Conservation (phyloP, 805 yeast species). For the Starmerella stigmatis region DNA sequence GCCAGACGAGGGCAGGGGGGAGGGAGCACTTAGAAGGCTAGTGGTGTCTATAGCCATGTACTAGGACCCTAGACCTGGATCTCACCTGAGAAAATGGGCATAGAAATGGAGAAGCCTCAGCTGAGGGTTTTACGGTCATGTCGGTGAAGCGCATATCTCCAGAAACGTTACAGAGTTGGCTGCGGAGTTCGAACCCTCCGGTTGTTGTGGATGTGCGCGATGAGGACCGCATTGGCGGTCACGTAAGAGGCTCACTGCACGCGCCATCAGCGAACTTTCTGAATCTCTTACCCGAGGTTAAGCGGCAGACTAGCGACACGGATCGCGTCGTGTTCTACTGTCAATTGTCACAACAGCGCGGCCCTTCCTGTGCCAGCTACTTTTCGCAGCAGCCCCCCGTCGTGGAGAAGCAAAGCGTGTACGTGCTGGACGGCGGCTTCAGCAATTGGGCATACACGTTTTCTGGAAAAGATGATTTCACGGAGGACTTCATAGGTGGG, state of each 20-base stretch:
- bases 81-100: neutral
- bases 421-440: conserved; percentile 78
- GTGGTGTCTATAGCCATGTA: too few relatives aligned
- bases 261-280: conserved; percentile 43
- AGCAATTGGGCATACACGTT: conserved; percentile 67
- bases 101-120: neutral
- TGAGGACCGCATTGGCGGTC: conserved; percentile 69
- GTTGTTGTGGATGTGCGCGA: conserved; percentile 77
- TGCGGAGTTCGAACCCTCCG: conserved; percentile 24
- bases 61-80: neutral
- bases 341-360: conserved; percentile 81
- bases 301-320: conserved; percentile 30
- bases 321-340: conserved; percentile 77
- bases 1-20: too few relatives aligned
- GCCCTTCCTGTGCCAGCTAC: conserved; percentile 68
- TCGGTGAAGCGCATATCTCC: conserved; percentile 19
- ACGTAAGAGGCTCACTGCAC: conserved; percentile 46
- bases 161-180: conserved; percentile 27
- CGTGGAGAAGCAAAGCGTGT: conserved; percentile 38
- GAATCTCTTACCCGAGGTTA: conserved; percentile 34
- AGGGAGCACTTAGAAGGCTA: too few relatives aligned
- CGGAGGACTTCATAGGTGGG: conserved; percentile 47
- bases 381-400: neutral
- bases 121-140: neutral
- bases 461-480: conserved; percentile 49